phyloP scores from a whole-genome alignment of 2,329 filamentous ascomycete species.

The Allantophomopsis cytisporea region DNA sequence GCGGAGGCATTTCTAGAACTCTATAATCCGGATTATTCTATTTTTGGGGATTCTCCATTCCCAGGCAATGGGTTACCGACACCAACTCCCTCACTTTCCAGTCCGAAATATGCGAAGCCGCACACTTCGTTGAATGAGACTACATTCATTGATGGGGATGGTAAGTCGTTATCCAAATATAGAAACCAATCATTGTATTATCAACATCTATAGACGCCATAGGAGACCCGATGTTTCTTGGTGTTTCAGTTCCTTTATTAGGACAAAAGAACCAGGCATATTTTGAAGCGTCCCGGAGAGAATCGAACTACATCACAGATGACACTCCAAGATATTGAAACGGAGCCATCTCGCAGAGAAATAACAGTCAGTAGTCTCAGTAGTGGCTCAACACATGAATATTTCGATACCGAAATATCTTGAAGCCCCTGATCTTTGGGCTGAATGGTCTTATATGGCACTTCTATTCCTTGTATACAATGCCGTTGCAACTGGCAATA shows the following conservation, averaged over 20 bases:
- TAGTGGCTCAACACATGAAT: too few relatives aligned
- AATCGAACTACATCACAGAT: constrained; percentile 24
- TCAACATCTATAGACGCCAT: constrained; percentile 15
- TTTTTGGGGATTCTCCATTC: constrained; percentile 23
- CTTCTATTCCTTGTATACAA: constrained; percentile 30
- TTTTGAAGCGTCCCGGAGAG: constrained; percentile 22
- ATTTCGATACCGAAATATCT: too few relatives aligned
- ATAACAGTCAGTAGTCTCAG: constrained; percentile 8
- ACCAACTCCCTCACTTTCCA: constrained; percentile 11
- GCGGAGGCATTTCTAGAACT: constrained; percentile 26
- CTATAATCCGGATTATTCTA: constrained; percentile 18
- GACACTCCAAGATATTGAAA: constrained; percentile 26
- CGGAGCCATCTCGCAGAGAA: constrained; percentile 32
- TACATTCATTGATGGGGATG: constrained; percentile 17
- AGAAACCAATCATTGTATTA: too few relatives aligned
- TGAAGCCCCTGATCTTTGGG: constrained; percentile 26
- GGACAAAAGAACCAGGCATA: constrained; percentile 20
- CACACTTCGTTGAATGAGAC: constrained; percentile 16
- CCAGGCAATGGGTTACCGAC: constrained; percentile 10
- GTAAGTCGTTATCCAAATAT: too few relatives aligned
- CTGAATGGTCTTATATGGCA: constrained; percentile 34
- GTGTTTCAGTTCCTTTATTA: constrained; percentile 28
- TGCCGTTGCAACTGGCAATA: constrained; percentile 23
- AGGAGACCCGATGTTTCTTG: constrained; percentile 29
- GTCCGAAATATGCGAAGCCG: constrained; percentile 20